Evolutionary conservation across 2,329 filamentous ascomycete genomes (phyloP).

Genomic region (Emericellopsis atlantica): DNA sequence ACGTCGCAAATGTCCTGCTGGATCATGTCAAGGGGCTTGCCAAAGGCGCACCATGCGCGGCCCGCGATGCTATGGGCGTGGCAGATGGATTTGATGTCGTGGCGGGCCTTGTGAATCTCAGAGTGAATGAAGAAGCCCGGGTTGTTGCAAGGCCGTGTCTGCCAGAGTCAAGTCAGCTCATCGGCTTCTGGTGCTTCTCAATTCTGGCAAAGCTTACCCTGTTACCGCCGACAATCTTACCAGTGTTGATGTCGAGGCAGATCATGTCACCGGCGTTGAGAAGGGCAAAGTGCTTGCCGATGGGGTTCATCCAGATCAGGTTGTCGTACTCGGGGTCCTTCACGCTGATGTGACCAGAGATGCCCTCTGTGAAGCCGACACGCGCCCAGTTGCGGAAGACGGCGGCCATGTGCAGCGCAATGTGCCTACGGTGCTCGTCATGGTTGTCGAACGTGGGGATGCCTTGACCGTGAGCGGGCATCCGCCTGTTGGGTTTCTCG

Average conservation of each 20-base stretch:
- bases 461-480: conserved; percentile 10
- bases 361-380: conserved; percentile 15
- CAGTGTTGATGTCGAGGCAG: conserved; percentile 40
- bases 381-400: conserved; percentile 29
- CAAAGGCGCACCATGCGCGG: conserved; percentile 57
- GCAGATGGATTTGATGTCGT: conserved; percentile 53
- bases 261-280: conserved; percentile 58
- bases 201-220: conserved; percentile 12
- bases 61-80: conserved; percentile 57
- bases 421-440: conserved; percentile 43
- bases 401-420: conserved; percentile 52
- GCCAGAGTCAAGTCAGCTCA: too few relatives aligned
- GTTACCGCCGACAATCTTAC: conserved; percentile 53
- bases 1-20: conserved; percentile 56
- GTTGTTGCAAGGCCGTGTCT: conserved; percentile 45
- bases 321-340: conserved; percentile 50
- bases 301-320: conserved; percentile 59
- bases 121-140: conserved; percentile 61
- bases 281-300: conserved; percentile 54
- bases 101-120: conserved; percentile 53
- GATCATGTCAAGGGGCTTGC: conserved; percentile 54
- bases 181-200: too few relatives aligned
- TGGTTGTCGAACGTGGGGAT: conserved; percentile 28
- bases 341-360: conserved; percentile 47
- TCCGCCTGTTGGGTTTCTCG: not conserved